Base-by-base conservation (phyloP, 495 filamentous ascomycete species). In the Xylaria venustula region DNA sequence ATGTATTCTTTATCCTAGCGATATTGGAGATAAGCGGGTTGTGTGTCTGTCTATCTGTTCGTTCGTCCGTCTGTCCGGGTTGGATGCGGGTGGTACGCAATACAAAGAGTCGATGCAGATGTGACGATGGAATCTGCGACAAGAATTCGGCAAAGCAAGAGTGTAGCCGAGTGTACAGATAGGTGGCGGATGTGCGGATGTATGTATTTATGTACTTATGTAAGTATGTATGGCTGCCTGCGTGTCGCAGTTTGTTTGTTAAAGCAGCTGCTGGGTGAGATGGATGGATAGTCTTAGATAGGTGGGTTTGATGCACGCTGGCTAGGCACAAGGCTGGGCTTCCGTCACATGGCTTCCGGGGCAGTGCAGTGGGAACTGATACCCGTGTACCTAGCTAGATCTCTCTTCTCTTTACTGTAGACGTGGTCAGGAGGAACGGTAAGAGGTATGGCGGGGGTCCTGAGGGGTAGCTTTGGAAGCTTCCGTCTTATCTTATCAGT, bases 281-380 rank as follows among this genome's bases (percentile, higher is more conserved):
- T 5, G 30, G 30, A 34, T 34, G 30, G 5, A 34, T 5, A 11
- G 30, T 34, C 5, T 11, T 34, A 34, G 30, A 34, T 40, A 23
- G 36, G 30, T 48, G 26, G 55, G 25, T 45, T 25, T 25, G 60
- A 62, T 50, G 50, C 52, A 51, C 60, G 53, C 57, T 57, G 60
- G 30, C 36, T 42, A 56, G 60, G 60, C 60, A 57, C 60, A 57
- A 40, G 58, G 41, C 58, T 52, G 48, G 57, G 36, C 20, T 58
- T 48, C 57, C 30, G 23, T 60, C 57, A 60, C 57, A 60, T 60
- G 57, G 57, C 48, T n/a, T 52, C 26, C n/a, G 17, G 40, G 41
- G 26, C 42, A 19, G 42, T 17, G 54, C n/a, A 7, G 12, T 20
- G 14, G 47, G 47, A 32, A 17, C 1, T n/a, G n/a, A n/a, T n/a